Percentiles rank a stretch among this genome's conserved stretches.
Conservation (phyloP, 1,139 yeast species). For the Scheffersomyces segobiensis region DNA sequence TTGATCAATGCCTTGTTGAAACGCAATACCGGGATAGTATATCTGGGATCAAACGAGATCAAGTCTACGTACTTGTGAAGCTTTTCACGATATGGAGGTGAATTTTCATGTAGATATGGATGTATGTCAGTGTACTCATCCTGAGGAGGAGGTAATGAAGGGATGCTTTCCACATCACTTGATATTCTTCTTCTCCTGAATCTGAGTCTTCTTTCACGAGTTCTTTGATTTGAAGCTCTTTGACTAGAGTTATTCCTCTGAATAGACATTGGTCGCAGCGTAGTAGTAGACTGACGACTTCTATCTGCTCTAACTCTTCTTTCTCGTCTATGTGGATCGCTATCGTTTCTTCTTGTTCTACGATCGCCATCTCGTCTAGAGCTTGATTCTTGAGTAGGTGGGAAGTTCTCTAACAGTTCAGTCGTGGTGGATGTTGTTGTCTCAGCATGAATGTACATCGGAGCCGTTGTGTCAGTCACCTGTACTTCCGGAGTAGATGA, state of each 20-base stretch:
- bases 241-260: not conserved
- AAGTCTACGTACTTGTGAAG: conserved; percentile 39
- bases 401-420: not conserved
- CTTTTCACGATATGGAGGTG: conserved; percentile 41
- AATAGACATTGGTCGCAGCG: not conserved
- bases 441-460: not conserved
- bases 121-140: conserved; percentile 6
- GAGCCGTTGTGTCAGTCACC: not conserved
- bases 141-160: conserved; percentile 11
- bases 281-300: not conserved
- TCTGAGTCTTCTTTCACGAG: not conserved
- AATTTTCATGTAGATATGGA: conserved; percentile 17
- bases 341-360: not conserved
- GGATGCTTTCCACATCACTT: conserved; percentile 2
- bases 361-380: not conserved
- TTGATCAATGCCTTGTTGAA: conserved; percentile 34
- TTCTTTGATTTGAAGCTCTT: not conserved
- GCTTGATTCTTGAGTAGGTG: not conserved
- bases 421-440: not conserved
- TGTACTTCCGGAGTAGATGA: not conserved
- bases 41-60: conserved; percentile 44
- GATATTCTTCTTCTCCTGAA: not conserved
- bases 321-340: not conserved
- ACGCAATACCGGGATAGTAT: conserved; percentile 35
- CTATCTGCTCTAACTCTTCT: not conserved